These are phyloP conservation scores for Metschnikowia lachancei DNA, from an alignment of 805 yeast species.

Conservation along the genomic window DNA sequence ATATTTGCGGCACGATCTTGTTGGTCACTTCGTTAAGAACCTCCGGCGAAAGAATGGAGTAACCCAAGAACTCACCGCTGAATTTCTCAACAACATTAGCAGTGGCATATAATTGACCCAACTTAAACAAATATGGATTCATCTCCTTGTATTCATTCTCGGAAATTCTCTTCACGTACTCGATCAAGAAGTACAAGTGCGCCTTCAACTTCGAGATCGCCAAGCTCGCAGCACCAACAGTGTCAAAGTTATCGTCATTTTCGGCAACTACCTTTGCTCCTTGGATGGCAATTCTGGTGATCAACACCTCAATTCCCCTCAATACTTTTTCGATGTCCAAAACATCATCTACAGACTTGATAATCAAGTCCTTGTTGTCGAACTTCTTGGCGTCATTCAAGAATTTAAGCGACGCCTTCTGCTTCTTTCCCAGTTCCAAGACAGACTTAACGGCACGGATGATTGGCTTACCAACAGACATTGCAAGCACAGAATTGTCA, in stretches of 20 bases:
- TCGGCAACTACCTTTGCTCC: slow-evolving; percentile 19
- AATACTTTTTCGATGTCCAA: slow-evolving; percentile 15
- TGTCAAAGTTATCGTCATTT: slow-evolving; percentile 19
- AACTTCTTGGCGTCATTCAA: slow-evolving; percentile 19
- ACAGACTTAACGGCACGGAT: slow-evolving; percentile 18
- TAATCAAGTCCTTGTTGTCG: slow-evolving; percentile 15
- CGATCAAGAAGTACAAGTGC: slow-evolving; percentile 20
- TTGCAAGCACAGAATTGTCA: slow-evolving; percentile 23
- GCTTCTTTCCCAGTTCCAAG: slow-evolving; percentile 17
- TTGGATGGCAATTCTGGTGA: slow-evolving; percentile 20
- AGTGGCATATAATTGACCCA: slow-evolving; percentile 21
- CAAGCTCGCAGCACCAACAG: slow-evolving; percentile 22
- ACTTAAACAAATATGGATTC: slow-evolving; percentile 15
- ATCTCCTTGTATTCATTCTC: slow-evolving; percentile 15
- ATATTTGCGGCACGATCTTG: slow-evolving; percentile 17
- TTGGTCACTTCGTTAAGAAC: slow-evolving; percentile 19
- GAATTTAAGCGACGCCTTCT: slow-evolving; percentile 18
- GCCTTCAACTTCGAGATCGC: slow-evolving; percentile 23
- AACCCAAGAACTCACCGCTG: slow-evolving; percentile 19
- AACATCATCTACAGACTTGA: slow-evolving; percentile 15
- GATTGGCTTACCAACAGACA: slow-evolving; percentile 23
- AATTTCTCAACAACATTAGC: slow-evolving; percentile 21
- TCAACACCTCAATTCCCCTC: slow-evolving; percentile 20
- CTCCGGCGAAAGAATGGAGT: slow-evolving; percentile 17
- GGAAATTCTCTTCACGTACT: slow-evolving; percentile 13